Conservation (phyloP, 257 asterid genomes). For the Henckelia pumila region DNA sequence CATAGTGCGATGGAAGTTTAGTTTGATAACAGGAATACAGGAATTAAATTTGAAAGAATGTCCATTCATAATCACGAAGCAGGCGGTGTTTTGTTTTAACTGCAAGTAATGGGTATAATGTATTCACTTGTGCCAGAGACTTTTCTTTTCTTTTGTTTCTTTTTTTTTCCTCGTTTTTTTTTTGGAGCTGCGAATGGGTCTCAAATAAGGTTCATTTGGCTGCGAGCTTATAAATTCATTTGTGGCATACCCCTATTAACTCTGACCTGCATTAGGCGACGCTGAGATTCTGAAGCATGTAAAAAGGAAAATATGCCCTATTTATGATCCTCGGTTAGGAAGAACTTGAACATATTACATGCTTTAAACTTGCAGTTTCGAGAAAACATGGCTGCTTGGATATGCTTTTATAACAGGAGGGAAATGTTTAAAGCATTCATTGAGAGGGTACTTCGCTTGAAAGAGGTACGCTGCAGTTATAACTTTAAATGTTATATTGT, state of each 20-base stretch:
- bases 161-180: too few species aligned
- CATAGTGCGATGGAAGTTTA: too few species aligned
- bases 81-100: too few species aligned
- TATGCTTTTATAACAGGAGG: constrained; percentile 72
- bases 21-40: too few species aligned
- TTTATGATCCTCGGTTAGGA: constrained; percentile 6
- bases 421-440: constrained; percentile 83
- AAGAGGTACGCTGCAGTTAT: constrained; percentile 57
- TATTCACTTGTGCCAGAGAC: too few species aligned
- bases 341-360: too few species aligned
- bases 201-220: not conserved
- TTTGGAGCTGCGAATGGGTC: too few species aligned
- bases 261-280: not conserved
- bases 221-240: not conserved
- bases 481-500: not conserved
- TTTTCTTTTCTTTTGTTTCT: too few species aligned
- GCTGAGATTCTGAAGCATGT: constrained; percentile 13
- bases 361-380: constrained; percentile 82
- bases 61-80: too few species aligned
- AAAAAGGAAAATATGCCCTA: constrained; percentile 1
- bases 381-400: constrained; percentile 98
- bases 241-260: not conserved
- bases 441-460: constrained; percentile 81
- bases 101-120: too few species aligned
- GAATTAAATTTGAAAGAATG: too few species aligned